Evolutionary conservation across 2,329 filamentous ascomycete genomes (phyloP), one percentile per base, ranked within the genome.

Genomic region (Tolypocladium endophyticum): DNA sequence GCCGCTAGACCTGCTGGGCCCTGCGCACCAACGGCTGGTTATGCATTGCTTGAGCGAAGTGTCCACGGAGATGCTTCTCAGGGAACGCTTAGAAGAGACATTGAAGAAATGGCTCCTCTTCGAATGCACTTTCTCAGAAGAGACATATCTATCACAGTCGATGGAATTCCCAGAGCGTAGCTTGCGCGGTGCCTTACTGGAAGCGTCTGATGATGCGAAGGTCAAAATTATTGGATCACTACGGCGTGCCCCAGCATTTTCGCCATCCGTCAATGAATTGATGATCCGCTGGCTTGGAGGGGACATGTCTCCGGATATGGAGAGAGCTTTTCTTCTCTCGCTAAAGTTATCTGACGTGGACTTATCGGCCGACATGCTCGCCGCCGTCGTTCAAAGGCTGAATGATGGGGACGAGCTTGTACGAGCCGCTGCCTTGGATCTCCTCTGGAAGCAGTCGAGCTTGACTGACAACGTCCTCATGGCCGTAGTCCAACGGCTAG

Each of bases 41-140:
- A 58, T 58, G 57, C 57, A 43, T 36, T 58, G 57, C 57, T 45
- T 58, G 38, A 55, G 57, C 28, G 57, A 58, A 25, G 38, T 39
- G 7, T 52, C n/a, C 12, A 23, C 43, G n/a, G 8, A 57, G 12
- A 57, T 39, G 11, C 56, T 14, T n/a, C 12, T 28, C n/a, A 50
- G 28, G 23, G 16, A 52, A 14, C 20, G 43, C 6, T n/a, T 52
- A 4, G 11, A 52, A 25, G 30, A 30, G 41, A 14, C 28, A 18
- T 16, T 57, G 33, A 52, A 52, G 33, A 35, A 4, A 14, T 57
- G 56, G 56, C 45, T 52, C 3, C 33, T 57, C n/a, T 52, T 52
- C 23, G 43, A 57, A 52, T 50, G 56, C 41, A 8, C 20, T 18
- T 30, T 30, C 1, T 16, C 3, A 25, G 1, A 6, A 2, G 0